Base-by-base conservation (phyloP, 805 yeast species). In the Hanseniaspora mollemarum region DNA sequence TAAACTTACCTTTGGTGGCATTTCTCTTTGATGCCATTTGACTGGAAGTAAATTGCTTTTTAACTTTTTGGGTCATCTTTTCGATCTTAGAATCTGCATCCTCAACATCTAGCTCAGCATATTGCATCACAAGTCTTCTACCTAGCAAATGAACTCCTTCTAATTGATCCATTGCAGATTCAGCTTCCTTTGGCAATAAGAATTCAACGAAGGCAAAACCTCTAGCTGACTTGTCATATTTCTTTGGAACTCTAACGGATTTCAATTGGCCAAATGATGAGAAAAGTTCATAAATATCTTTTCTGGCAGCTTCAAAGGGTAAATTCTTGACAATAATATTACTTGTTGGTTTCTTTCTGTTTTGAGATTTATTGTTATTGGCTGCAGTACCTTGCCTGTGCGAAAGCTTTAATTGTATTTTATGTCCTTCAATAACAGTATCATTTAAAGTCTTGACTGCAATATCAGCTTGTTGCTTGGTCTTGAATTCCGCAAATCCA, bases 201-300 rank as follows among this genome's bases (percentile, higher is more conserved):
- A 83, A 92, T 67, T 92, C 98, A 42, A 94, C 95, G 65, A 92
- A 92, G 0, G 97, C 98, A 71, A 92, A 92, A 63, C 98, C 98
- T 64, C 98, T 80, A 12, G 96, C 94, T 33, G 87, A 76, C 62
- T 83, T 84, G 73, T 92, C 94, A 70, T 90, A 88, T 65, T 92
- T 92, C 77, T 84, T 83, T 29, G 98, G 98, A 44, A 92, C 90
- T 62, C 98, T 80, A 39, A 88, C 96, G 2, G 96, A 84, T 60
- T 88, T 86, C 61, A 92, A 72, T 67, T 85, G 88, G 53, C 98
- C 98, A 69, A 90, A 92, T 1, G 97, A 81, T 53, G 92, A 87
- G 68, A 92, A 88, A 56, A 92, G 71, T 63, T 87, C 94, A 60
- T 85, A 80, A n/a, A 92, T 79, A 62, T 92, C 97, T 60, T 85